These are phyloP conservation scores for Lumnitzera littorea DNA, from an alignment of 345 rosid genomes.

Conservation along the genomic window DNA sequence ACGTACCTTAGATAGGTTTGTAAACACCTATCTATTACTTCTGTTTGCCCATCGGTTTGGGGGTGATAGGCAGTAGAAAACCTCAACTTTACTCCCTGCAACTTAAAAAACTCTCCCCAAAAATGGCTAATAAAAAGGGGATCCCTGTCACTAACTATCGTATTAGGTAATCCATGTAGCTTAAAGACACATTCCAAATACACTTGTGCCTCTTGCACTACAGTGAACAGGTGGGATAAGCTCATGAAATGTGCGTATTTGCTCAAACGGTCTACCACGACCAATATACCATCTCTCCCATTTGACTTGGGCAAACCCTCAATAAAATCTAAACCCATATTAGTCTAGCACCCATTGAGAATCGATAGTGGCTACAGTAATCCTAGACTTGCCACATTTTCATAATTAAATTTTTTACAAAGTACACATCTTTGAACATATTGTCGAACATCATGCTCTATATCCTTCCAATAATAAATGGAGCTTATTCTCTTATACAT, in stretches of 20 bases:
- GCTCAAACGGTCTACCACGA: background rate
- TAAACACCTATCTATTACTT: slow-evolving; percentile 1
- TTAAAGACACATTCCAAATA: slow-evolving; percentile 5
- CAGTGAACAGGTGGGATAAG: background rate
- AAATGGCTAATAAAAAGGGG: background rate
- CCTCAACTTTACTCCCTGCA: background rate
- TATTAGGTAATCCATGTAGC: slow-evolving; percentile 2
- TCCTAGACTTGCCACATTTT: background rate
- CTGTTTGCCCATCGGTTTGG: background rate
- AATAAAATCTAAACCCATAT: background rate
- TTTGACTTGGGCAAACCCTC: background rate
- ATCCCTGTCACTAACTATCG: background rate
- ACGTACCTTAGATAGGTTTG: background rate
- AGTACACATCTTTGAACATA: background rate
- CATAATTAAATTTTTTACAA: background rate
- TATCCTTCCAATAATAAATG: too few relatives aligned
- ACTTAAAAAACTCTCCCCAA: background rate
- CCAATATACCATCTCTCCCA: background rate
- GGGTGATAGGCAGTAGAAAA: background rate
- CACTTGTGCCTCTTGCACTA: background rate
- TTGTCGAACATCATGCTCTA: background rate
- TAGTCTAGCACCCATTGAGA: background rate
- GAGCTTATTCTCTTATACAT: background rate
- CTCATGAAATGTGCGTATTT: background rate
- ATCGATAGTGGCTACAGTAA: background rate